phyloP scores from a whole-genome alignment of 768 basidiomycete genomes.

The Pleurotus citrinopileatus region DNA sequence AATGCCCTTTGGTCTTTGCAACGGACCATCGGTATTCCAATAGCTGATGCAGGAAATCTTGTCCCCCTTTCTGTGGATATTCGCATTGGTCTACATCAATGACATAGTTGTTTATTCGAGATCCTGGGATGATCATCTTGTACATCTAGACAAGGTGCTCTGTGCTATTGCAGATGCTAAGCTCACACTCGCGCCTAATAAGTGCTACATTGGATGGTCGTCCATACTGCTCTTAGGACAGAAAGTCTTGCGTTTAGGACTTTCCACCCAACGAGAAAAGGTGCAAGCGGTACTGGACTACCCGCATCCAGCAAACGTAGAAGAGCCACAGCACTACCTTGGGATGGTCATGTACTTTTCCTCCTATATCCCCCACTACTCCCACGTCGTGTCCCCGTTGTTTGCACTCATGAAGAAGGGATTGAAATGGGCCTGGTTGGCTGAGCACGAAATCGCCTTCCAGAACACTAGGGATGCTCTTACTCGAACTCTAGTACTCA shows the following conservation, averaged over 20 bases:
- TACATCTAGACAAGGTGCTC: constrained; percentile 27
- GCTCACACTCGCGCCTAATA: constrained; percentile 30
- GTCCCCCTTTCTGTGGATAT: constrained; percentile 34
- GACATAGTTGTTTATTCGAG: constrained; percentile 34
- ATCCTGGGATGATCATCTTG: constrained; percentile 26
- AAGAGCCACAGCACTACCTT: constrained; percentile 28
- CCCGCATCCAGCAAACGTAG: constrained; percentile 20
- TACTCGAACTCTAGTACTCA: constrained; percentile 29
- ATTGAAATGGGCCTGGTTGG: constrained; percentile 18
- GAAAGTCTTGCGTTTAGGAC: constrained; percentile 33
- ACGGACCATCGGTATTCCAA: constrained; percentile 30
- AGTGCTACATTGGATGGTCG: constrained; percentile 31
- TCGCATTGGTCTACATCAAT: constrained; percentile 39
- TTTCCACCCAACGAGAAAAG: constrained; percentile 35
- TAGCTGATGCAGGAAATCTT: constrained; percentile 35
- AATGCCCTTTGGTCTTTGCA: constrained; percentile 3
- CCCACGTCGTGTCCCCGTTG: constrained; percentile 28
- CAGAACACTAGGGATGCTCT: constrained; percentile 11
- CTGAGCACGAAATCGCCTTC: constrained; percentile 2
- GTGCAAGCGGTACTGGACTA: constrained; percentile 29
- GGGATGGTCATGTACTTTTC: constrained; percentile 38
- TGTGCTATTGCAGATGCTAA: constrained; percentile 21
- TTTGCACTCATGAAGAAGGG: constrained; percentile 30
- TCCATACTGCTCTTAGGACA: constrained; percentile 35
- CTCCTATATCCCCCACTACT: constrained; percentile 31